phyloP scores from a whole-genome alignment of 192 early-diverging fungal species.

The Paraglomus occultum region DNA sequence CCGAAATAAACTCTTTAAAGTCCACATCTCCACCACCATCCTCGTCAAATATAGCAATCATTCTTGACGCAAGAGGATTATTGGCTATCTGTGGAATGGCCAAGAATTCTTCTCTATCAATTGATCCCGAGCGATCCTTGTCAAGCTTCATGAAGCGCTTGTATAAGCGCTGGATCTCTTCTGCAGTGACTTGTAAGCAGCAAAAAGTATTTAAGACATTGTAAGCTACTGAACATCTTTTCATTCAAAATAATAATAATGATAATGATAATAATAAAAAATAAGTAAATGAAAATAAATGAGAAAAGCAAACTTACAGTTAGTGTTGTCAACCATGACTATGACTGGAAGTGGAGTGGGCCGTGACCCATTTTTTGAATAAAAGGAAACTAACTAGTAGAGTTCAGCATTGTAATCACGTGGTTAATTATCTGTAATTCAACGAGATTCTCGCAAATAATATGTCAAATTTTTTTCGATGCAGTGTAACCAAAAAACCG shows the following conservation, averaged over 20 bases:
- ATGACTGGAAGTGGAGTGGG: slow-evolving; percentile 17
- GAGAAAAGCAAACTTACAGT: slow-evolving; percentile 5
- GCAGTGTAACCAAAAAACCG: too few relatives aligned
- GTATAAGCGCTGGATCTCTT: slow-evolving; percentile 97
- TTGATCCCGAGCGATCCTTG: slow-evolving; percentile 93
- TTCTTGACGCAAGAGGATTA: slow-evolving; percentile 93
- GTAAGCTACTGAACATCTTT: not conserved
- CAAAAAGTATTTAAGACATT: not conserved
- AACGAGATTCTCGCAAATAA: too few relatives aligned
- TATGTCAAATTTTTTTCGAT: too few relatives aligned
- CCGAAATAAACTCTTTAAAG: slow-evolving; percentile 98
- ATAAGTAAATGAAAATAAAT: not conserved
- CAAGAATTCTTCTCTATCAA: slow-evolving; percentile 97
- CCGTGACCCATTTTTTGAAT: not conserved
- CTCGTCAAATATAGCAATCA: slow-evolving; percentile 96
- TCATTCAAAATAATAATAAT: not conserved
- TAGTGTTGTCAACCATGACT: slow-evolving; percentile 26
- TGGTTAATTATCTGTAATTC: too few relatives aligned
- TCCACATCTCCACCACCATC: slow-evolving; percentile 99
- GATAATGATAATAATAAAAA: too few relatives aligned
- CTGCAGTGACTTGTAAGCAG: slow-evolving; percentile 66
- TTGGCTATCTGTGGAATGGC: slow-evolving; percentile 95
- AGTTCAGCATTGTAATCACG: too few relatives aligned
- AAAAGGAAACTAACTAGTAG: too few relatives aligned
- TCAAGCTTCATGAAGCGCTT: slow-evolving; percentile 98